Evolutionary conservation across 768 basidiomycete species (phyloP).

Genomic region (Boletellus sp.): DNA sequence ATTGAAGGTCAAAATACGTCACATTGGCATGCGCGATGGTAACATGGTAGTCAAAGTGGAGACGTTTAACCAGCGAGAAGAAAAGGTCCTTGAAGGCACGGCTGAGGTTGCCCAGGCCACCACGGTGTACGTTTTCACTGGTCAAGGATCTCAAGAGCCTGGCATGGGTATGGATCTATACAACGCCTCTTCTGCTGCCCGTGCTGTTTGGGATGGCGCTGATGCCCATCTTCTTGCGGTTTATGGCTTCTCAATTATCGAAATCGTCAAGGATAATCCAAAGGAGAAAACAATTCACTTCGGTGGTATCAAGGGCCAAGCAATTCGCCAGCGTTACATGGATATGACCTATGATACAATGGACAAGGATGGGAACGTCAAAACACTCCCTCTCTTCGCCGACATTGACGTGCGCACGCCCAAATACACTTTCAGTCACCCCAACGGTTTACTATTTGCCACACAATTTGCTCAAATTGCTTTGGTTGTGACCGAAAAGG

Average conservation of each 20-base stretch:
- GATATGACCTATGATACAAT: conserved; percentile 97
- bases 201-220: conserved; percentile 95
- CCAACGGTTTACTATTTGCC: conserved; percentile 90
- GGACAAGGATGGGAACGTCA: conserved; percentile 94
- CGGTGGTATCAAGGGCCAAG: conserved; percentile 98
- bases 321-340: conserved; percentile 98
- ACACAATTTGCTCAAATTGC: conserved; percentile 99
- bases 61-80: conserved; percentile 78
- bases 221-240: conserved; percentile 90
- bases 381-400: conserved; percentile 92
- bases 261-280: conserved; percentile 98
- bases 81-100: conserved; percentile 89
- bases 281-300: conserved; percentile 99
- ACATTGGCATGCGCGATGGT: conserved; percentile 88
- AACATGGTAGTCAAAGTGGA: conserved; percentile 89
- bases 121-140: conserved; percentile 96
- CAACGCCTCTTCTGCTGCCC: conserved; percentile 86
- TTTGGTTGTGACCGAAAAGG: conserved; percentile 96
- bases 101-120: conserved; percentile 91
- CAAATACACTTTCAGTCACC: conserved; percentile 98
- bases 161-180: conserved; percentile 99
- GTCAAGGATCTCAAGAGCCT: conserved; percentile 95
- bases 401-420: conserved; percentile 95
- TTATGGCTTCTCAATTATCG: conserved; percentile 97
- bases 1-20: conserved; percentile 81